A percentile compares a stretch with the other conserved stretches of the same genome.
Evolutionary conservation across 352 stramenopile species (phyloP).

Genomic region (Halophytophthora polymorphica): DNA sequence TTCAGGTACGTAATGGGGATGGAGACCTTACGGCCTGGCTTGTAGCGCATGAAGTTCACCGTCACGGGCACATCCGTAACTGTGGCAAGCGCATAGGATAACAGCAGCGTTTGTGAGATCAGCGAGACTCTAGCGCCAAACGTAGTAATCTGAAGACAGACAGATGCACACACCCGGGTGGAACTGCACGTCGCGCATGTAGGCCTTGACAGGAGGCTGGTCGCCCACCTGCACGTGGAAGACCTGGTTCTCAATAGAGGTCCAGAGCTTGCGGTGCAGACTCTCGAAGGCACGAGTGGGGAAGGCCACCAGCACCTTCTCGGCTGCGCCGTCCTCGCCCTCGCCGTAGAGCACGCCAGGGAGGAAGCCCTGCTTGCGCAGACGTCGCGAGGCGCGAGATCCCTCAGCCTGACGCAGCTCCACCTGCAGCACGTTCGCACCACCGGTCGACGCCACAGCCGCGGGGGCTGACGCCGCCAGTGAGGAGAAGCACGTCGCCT

Average conservation of each 20-base stretch:
- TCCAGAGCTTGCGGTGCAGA: constrained; percentile 84
- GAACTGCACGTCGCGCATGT: constrained; percentile 86
- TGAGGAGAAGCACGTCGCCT: constrained; percentile 46
- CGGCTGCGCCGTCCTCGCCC: constrained; percentile 52
- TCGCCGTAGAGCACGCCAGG: constrained; percentile 85
- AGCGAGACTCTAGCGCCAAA: background rate
- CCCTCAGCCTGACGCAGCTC: constrained; percentile 60
- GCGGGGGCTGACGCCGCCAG: constrained; percentile 24
- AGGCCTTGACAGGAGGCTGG: constrained; percentile 63
- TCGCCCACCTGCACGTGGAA: constrained; percentile 78
- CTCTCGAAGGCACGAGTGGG: constrained; percentile 74
- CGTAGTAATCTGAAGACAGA: background rate
- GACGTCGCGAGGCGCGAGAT: constrained; percentile 69
- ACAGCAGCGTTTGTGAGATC: background rate
- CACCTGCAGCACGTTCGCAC: constrained; percentile 49
- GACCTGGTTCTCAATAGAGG: constrained; percentile 85
- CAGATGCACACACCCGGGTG: constrained; percentile 47
- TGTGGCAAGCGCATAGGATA: constrained; percentile 2
- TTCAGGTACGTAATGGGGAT: constrained; percentile 93
- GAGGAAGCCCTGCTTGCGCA: constrained; percentile 79
- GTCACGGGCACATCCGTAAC: constrained; percentile 75
- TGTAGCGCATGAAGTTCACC: constrained; percentile 93
- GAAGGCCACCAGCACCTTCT: constrained; percentile 77
- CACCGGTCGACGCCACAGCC: constrained; percentile 6
- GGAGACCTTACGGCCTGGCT: constrained; percentile 85